Evolutionary conservation across 441 rosid species (phyloP), one percentile per base, ranked within the genome.

Genomic region (Theobroma grandiflorum): DNA sequence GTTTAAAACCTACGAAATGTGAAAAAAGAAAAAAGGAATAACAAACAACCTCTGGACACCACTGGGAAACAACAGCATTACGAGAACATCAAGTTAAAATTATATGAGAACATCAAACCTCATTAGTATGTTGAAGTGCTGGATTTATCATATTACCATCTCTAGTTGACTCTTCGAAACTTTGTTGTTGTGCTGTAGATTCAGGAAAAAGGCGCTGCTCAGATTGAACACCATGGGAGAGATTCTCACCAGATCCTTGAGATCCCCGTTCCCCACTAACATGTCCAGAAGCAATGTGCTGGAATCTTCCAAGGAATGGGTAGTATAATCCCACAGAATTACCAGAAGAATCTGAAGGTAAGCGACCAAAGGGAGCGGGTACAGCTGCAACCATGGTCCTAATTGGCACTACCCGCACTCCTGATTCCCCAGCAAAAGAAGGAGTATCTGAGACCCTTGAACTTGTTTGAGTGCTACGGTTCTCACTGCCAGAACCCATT

Each of bases 301-400:
- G 94, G 79, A 89, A 80, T 76, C 92, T 87, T 76, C 91, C 96
- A 16, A 87, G 79, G 61, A 92, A 68, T 8, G 94, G 94, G 84
- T 84, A 85, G 43, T 85, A 88, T 63, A 87, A 76, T 16, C 93
- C 92, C 16, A 82, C 16, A 20, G 91, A 78, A 76, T 83, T 88
- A 73, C 84, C 79, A 10, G 90, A 83, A 66, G 92, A 87, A 80
- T 93, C 93, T 37, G 95, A 87, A 20, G 93, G 86, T 81, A 84
- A 70, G 57, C 76, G 90, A 80, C 88, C 78, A 75, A 90, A 86
- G 59, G 91, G 62, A 52, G 87, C 85, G 52, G 94, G 94, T 64
- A 88, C 88, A 59, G 95, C 89, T 15, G 92, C 94, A 74, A 91
- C 91, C 90, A 90, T 82, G 14, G 94, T 90, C 79, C 95, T 87